A percentile compares a stretch with the other conserved stretches of the same genome.
Evolutionary conservation across 495 filamentous ascomycete species (phyloP).

Genomic region (Neurospora discreta): DNA sequence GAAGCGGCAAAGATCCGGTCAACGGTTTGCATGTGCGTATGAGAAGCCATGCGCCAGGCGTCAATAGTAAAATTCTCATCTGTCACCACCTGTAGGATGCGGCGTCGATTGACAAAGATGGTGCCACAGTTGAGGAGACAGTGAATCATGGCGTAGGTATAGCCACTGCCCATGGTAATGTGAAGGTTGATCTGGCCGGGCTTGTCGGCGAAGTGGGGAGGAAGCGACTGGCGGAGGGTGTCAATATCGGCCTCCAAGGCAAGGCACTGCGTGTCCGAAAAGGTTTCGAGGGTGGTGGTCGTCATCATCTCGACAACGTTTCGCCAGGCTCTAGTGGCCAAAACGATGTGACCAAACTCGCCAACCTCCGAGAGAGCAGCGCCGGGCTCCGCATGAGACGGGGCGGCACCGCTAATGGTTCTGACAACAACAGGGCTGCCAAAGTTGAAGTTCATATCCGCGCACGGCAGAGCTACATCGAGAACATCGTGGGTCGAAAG

Average conservation of each 20-base stretch:
- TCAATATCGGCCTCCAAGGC: conserved; percentile 35
- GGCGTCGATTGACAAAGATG: conserved; percentile 41
- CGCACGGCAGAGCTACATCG: conserved; percentile 36
- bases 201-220: conserved; percentile 39
- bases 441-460: conserved; percentile 40
- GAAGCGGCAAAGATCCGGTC: conserved; percentile 39
- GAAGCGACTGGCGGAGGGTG: conserved; percentile 30
- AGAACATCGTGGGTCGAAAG: conserved; percentile 34
- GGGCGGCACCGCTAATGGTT: conserved; percentile 29
- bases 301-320: conserved; percentile 43
- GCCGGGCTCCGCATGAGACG: conserved; percentile 23
- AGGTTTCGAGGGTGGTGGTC: conserved; percentile 31
- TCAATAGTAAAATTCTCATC: conserved; percentile 34
- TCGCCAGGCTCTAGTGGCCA: conserved; percentile 41
- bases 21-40: conserved; percentile 27
- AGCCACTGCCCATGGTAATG: conserved; percentile 43
- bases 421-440: conserved; percentile 36
- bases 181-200: conserved; percentile 39
- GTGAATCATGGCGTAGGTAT: conserved; percentile 41
- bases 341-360: conserved; percentile 40
- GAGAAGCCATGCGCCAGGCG: conserved; percentile 29
- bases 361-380: conserved; percentile 31
- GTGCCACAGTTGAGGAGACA: conserved; percentile 39
- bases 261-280: conserved; percentile 33
- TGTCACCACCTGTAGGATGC: conserved; percentile 37